A percentile compares a stretch with the other conserved stretches of the same genome.
Evolutionary conservation across 257 asterid genomes (phyloP).

Genomic region (Solanum sitiens): DNA sequence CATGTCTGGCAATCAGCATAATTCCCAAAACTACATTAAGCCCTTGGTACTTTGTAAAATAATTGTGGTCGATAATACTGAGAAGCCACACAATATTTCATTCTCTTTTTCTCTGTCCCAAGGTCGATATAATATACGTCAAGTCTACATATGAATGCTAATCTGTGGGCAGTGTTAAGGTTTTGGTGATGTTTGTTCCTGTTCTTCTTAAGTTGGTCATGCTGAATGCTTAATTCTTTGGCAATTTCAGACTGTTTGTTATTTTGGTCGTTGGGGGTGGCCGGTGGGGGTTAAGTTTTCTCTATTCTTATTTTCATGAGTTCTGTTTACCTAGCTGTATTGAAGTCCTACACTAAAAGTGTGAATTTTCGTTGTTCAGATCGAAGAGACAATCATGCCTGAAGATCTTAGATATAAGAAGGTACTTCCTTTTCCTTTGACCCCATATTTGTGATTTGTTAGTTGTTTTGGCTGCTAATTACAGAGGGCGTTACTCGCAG

Average conservation of each 20-base stretch:
- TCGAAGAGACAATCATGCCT: slow-evolving; percentile 78
- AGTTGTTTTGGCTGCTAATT: not conserved
- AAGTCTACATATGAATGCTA: not conserved
- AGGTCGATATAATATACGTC: not conserved
- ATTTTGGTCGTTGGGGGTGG: not conserved
- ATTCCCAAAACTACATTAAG: not conserved
- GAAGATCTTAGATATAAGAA: slow-evolving; percentile 76
- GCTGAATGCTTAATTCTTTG: not conserved
- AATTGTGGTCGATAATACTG: not conserved
- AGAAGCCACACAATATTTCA: not conserved
- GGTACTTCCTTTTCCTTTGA: slow-evolving; percentile 28
- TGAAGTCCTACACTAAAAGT: not conserved
- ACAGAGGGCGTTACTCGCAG: slow-evolving; percentile 16
- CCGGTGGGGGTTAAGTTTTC: not conserved
- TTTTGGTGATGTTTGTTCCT: not conserved
- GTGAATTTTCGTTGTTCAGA: slow-evolving; percentile 18
- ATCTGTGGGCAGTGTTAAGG: not conserved
- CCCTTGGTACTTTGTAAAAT: not conserved
- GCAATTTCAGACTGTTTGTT: not conserved
- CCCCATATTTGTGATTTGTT: not conserved
- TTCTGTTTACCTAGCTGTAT: not conserved
- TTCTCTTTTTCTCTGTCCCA: not conserved
- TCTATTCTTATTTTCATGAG: not conserved
- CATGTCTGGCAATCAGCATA: not conserved
- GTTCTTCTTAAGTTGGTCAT: not conserved